These are phyloP conservation scores for Fremontodendron californicum DNA, from an alignment of 345 rosid genomes.

Conservation along the genomic window DNA sequence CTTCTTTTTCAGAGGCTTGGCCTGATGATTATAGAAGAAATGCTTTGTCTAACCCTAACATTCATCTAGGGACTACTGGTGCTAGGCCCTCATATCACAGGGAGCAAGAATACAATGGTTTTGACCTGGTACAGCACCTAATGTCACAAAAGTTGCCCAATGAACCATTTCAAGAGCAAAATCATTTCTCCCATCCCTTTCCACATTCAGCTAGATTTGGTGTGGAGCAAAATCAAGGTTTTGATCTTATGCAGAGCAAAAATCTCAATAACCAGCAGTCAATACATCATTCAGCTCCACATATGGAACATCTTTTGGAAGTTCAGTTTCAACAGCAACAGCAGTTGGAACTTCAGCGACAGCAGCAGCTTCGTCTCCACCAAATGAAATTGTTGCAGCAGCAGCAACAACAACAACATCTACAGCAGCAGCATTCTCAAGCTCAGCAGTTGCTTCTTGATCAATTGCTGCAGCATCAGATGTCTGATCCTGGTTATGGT, in stretches of 20 bases:
- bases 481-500: conserved; percentile 29
- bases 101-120: conserved; percentile 31
- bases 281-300: conserved; percentile 21
- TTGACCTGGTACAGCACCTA: conserved; percentile 33
- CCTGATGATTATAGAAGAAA: too few relatives aligned
- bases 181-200: conserved; percentile 19
- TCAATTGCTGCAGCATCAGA: conserved; percentile 30
- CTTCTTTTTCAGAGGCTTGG: conserved; percentile 22
- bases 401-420: conserved; percentile 23
- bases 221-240: conserved; percentile 23
- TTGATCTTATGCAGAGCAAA: conserved; percentile 18
- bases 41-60: too few relatives aligned
- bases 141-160: conserved; percentile 34
- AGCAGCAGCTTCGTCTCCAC: conserved; percentile 25
- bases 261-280: conserved; percentile 18
- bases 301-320: conserved; percentile 32
- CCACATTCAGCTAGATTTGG: conserved; percentile 24
- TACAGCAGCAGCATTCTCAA: conserved; percentile 28
- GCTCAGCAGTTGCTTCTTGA: conserved; percentile 29
- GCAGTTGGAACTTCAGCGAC: conserved; percentile 34
- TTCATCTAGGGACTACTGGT: too few relatives aligned
- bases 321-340: conserved; percentile 24
- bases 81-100: conserved; percentile 31
- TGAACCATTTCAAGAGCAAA: conserved; percentile 32
- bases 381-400: conserved; percentile 27